Base-by-base conservation (phyloP, 805 yeast species). In the Saccharomyces eubayanus region DNA sequence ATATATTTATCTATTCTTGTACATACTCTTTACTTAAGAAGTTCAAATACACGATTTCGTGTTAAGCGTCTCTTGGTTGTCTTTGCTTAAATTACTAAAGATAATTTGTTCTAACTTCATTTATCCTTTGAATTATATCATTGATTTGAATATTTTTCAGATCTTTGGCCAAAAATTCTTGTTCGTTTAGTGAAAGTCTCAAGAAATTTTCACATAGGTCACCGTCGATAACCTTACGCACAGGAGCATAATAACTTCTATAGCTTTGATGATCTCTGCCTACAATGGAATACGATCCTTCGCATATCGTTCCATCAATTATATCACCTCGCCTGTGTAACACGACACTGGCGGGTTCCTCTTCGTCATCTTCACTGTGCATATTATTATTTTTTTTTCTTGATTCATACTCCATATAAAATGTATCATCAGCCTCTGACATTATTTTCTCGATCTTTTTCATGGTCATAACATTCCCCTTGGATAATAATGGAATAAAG, bases 221-320 rank as follows among this genome's bases (percentile, higher is more conserved):
- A 9, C 99, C 99, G 70, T 94, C 97, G 45, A 94, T 77, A 2
- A 87, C 83, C 50, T 81, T 78, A 57, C 83, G 84, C 2, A 77
- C 79, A 0, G 97, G 97, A n/a, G 81, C 82, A 66, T 89, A 89
- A 63, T 85, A 86, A 51, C 97, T 78, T 53, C 97, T 72, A 65
- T 77, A 91, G 53, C 78, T 78, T 57, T 80, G 55, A 54, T 84
- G 87, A 57, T 85, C 86, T 53, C 94, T 75, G 0, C 85, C 92
- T 2, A 83, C 74, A n/a, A 82, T 53, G 3, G 77, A 56, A 47
- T 56, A 60, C 8, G 62, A 54, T 6, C 72, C 72, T 52, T 68
- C 70, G 2, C 61, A 54, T 24, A 50, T 27, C 5, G 49, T 45
- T 14, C 47, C 45, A 9, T 29, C 27, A 8, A n/a, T 21, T 9